These are phyloP conservation scores for Solanum hybrid DNA, from an alignment of 305 asterid species.

Conservation along the genomic window DNA sequence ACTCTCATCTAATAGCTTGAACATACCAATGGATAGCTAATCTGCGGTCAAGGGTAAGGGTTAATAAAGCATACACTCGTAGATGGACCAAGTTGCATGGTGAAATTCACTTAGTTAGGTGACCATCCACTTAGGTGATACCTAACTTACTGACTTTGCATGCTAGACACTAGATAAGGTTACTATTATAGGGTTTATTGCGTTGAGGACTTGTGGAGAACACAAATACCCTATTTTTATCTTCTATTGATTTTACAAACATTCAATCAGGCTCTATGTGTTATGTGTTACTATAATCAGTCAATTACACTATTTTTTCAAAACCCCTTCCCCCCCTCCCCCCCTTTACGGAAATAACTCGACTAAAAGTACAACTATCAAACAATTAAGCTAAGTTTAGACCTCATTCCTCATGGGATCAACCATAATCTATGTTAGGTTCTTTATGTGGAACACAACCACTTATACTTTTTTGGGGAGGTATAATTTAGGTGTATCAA, in stretches of 20 bases:
- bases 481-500: not conserved
- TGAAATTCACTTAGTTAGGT: not conserved
- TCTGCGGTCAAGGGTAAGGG: not conserved
- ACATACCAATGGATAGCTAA: not conserved
- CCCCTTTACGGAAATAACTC: too few relatives aligned
- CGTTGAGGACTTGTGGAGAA: not conserved
- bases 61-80: not conserved
- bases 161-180: not conserved
- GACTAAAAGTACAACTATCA: not conserved
- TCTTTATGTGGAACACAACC: not conserved
- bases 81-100: not conserved
- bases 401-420: not conserved
- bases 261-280: not conserved
- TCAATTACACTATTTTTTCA: too few relatives aligned
- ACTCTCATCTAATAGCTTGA: not conserved
- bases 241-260: not conserved
- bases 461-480: too few relatives aligned
- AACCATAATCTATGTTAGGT: not conserved
- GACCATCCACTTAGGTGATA: not conserved
- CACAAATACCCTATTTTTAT: not conserved
- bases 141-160: not conserved
- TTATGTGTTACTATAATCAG: not conserved
- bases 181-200: not conserved
- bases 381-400: not conserved
- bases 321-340: too few relatives aligned